These are phyloP conservation scores for Apophysomyces elegans DNA, from an alignment of 371 early-diverging fungal species.

Conservation along the genomic window DNA sequence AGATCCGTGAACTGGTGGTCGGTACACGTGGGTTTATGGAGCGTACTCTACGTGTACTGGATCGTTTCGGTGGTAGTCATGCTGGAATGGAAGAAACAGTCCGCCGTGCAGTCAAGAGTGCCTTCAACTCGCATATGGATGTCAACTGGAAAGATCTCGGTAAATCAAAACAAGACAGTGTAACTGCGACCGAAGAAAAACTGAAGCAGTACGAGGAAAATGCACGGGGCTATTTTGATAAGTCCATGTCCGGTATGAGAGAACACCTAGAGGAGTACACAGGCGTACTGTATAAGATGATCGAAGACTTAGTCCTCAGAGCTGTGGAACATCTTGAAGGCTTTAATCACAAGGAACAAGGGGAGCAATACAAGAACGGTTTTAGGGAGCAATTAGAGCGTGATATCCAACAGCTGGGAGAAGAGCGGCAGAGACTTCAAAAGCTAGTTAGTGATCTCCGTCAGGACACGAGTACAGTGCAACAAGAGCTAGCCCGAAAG, in stretches of 20 bases:
- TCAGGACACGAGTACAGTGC: slow-evolving; percentile 23
- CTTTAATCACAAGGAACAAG: not conserved
- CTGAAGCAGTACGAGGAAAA: slow-evolving; percentile 52
- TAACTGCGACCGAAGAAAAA: slow-evolving; percentile 29
- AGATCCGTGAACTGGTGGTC: slow-evolving; percentile 34
- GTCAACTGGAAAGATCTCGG: slow-evolving; percentile 33
- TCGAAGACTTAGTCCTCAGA: slow-evolving; percentile 41
- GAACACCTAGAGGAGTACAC: slow-evolving; percentile 49
- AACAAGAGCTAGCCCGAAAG: slow-evolving; percentile 29
- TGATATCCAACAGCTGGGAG: slow-evolving; percentile 28
- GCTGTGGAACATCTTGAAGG: slow-evolving; percentile 41
- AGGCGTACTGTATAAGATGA: slow-evolving; percentile 53
- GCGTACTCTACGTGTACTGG: slow-evolving; percentile 38
- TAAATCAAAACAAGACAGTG: slow-evolving; percentile 24
- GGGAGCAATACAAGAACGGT: not conserved
- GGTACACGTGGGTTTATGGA: slow-evolving; percentile 48
- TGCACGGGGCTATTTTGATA: slow-evolving; percentile 48
- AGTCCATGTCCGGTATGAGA: slow-evolving; percentile 48
- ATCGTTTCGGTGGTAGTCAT: slow-evolving; percentile 35
- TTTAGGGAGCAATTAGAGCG: slow-evolving; percentile 20
- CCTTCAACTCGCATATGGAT: slow-evolving; percentile 41
- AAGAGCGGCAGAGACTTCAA: slow-evolving; percentile 21
- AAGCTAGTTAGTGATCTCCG: not conserved
- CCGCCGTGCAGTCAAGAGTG: slow-evolving; percentile 47
- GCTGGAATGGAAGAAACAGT: slow-evolving; percentile 47